A percentile compares a stretch with the other conserved stretches of the same genome.
These are phyloP conservation scores for Globisporangium paroecandrum DNA, from an alignment of 352 stramenopile species.

Conservation along the genomic window DNA sequence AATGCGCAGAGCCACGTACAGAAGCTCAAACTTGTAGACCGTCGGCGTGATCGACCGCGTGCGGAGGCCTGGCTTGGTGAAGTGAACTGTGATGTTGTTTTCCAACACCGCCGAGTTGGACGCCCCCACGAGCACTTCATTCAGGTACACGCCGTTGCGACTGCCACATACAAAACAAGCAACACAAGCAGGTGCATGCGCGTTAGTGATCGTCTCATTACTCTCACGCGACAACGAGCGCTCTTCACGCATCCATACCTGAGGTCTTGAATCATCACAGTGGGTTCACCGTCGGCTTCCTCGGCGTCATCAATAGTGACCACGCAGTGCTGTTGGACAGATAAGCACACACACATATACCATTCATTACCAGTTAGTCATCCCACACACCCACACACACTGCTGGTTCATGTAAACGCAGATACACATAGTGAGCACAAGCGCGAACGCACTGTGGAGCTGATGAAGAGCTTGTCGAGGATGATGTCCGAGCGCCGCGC, in stretches of 20 bases:
- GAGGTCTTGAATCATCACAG: conserved; percentile 46
- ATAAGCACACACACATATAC: conserved; percentile 5
- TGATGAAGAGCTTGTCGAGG: conserved; percentile 62
- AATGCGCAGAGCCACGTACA: conserved; percentile 30
- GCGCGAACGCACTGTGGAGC: conserved; percentile 44
- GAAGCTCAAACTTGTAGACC: conserved; percentile 65
- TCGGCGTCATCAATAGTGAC: conserved; percentile 35
- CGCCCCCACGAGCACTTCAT: conserved; percentile 54
- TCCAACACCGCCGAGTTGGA: conserved; percentile 25
- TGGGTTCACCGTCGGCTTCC: conserved; percentile 15
- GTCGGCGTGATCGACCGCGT: conserved; percentile 30
- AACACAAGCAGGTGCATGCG: background rate
- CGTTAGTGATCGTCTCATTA: background rate
- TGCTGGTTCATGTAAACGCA: background rate
- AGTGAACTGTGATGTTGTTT: conserved; percentile 59
- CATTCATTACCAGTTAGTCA: conserved; percentile 3
- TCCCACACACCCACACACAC: background rate
- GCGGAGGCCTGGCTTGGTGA: conserved; percentile 51
- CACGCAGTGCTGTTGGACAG: conserved; percentile 47
- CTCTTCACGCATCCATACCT: conserved; percentile 34
- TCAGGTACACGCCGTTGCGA: conserved; percentile 71
- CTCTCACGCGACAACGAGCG: background rate
- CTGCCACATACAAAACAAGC: conserved; percentile 18
- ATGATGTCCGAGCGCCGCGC: conserved; percentile 42
- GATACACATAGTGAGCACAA: background rate